Evolutionary conservation across 352 stramenopile genomes (phyloP).

Genomic region (Pythium sukuiense): DNA sequence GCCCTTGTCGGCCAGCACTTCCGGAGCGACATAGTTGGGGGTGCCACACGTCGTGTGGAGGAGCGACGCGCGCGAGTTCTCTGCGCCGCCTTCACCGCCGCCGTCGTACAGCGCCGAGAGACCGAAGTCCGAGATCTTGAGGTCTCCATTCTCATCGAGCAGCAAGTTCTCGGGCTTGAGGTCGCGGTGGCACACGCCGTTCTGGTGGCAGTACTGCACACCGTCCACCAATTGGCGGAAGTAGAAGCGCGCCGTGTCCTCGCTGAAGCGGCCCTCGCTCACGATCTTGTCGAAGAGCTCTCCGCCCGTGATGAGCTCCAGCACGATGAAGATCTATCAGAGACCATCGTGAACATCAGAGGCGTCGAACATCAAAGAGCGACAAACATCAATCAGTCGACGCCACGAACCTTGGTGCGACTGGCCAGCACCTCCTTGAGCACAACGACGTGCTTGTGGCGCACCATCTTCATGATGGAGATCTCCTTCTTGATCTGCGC

Average conservation of each 20-base stretch:
- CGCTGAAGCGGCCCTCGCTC: constrained; percentile 92
- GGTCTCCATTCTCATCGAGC: constrained; percentile 93
- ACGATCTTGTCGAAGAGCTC: constrained; percentile 98
- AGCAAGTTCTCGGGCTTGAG: constrained; percentile 97
- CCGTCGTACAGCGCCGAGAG: constrained; percentile 93
- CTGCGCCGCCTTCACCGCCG: constrained; percentile 60
- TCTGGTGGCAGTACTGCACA: constrained; percentile 96
- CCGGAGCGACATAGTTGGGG: constrained; percentile 96
- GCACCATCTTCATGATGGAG: constrained; percentile 98
- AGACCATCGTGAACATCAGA: constrained; percentile 1
- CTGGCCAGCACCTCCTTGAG: constrained; percentile 90
- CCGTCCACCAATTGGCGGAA: constrained; percentile 98
- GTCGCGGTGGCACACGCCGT: constrained; percentile 97
- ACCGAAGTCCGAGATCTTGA: constrained; percentile 99
- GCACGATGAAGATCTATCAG: constrained; percentile 94
- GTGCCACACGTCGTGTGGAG: constrained; percentile 96
- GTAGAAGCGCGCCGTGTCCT: constrained; percentile 97
- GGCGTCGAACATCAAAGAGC: not conserved
- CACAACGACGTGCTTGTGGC: constrained; percentile 88
- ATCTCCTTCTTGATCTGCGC: constrained; percentile 99
- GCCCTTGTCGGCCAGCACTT: constrained; percentile 93
- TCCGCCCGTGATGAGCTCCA: constrained; percentile 90
- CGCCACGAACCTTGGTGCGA: constrained; percentile 94
- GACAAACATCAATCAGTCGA: not conserved
- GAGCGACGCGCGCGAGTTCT: constrained; percentile 87